These are phyloP conservation scores for Coniochaeta prunicola DNA, from an alignment of 2,329 filamentous ascomycete species.

Conservation along the genomic window DNA sequence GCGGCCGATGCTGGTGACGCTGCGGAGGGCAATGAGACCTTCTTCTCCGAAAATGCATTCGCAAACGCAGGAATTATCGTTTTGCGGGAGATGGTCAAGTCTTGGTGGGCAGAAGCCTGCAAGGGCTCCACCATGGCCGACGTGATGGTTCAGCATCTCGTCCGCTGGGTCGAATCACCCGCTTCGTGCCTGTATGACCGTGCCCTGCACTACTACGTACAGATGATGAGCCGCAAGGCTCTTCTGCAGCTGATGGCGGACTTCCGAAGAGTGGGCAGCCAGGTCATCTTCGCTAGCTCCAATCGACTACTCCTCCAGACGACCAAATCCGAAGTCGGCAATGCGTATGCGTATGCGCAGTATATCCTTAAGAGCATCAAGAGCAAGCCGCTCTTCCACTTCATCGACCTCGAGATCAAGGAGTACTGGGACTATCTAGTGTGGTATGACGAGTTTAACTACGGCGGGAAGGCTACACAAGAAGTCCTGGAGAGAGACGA, in stretches of 20 bases:
- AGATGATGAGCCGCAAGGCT: constrained; percentile 97
- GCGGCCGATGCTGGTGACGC: constrained; percentile 54
- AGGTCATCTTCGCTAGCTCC: constrained; percentile 89
- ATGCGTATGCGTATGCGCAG: constrained; percentile 92
- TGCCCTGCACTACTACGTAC: constrained; percentile 91
- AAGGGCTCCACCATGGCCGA: constrained; percentile 90
- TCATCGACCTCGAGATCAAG: constrained; percentile 93
- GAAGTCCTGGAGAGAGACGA: constrained; percentile 67
- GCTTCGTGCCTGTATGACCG: constrained; percentile 93
- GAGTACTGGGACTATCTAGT: constrained; percentile 99
- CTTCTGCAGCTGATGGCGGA: constrained; percentile 96
- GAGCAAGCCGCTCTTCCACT: constrained; percentile 90
- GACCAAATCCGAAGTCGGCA: constrained; percentile 92
- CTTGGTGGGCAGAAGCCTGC: constrained; percentile 95
- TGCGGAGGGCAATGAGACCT: constrained; percentile 54
- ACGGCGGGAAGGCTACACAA: constrained; percentile 86
- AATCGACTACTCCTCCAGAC: constrained; percentile 90
- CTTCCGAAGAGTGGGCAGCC: constrained; percentile 88
- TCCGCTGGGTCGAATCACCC: constrained; percentile 93
- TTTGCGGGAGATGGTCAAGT: constrained; percentile 94
- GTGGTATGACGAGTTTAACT: constrained; percentile 99
- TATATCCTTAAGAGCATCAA: constrained; percentile 98
- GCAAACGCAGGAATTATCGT: constrained; percentile 87
- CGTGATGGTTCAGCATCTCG: constrained; percentile 92
- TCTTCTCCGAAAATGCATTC: constrained; percentile 85